Evolutionary conservation across 768 basidiomycete genomes (phyloP).

Genomic region (Tubosaeta brunneosetosa): DNA sequence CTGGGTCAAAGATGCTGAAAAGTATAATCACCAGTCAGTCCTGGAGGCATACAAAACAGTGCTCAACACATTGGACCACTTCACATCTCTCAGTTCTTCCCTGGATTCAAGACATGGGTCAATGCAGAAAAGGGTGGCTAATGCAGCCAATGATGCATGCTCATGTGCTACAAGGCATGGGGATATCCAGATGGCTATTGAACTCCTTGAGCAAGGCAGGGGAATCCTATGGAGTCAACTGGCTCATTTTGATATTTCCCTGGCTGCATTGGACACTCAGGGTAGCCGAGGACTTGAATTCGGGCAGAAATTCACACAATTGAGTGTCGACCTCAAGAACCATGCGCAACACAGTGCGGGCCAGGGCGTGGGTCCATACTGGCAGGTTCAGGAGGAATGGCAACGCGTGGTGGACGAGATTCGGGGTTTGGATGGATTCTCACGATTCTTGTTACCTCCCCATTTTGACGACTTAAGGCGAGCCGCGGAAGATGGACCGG

Average conservation of each 20-base stretch:
- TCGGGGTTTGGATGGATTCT: not conserved
- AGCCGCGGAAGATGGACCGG: not conserved
- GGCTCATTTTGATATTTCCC: not conserved
- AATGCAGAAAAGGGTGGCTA: not conserved
- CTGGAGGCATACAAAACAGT: not conserved
- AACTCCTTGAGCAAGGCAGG: not conserved
- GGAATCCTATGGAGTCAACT: not conserved
- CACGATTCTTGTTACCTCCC: not conserved
- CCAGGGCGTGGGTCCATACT: not conserved
- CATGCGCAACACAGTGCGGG: not conserved
- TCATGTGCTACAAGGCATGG: not conserved
- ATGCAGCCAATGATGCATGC: not conserved
- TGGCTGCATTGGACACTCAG: not conserved
- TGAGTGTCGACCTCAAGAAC: not conserved
- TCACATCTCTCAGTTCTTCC: not conserved
- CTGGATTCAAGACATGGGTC: not conserved
- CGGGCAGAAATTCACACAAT: not conserved
- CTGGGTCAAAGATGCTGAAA: not conserved
- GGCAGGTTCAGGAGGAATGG: not conserved
- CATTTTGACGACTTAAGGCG: not conserved
- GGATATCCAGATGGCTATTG: not conserved
- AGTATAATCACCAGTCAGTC: not conserved
- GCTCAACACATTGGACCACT: not conserved
- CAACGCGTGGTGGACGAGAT: not conserved
- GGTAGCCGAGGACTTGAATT: not conserved